These are phyloP conservation scores for Hypoxylon trugodes DNA, from an alignment of 495 filamentous ascomycete genomes.

Conservation along the genomic window DNA sequence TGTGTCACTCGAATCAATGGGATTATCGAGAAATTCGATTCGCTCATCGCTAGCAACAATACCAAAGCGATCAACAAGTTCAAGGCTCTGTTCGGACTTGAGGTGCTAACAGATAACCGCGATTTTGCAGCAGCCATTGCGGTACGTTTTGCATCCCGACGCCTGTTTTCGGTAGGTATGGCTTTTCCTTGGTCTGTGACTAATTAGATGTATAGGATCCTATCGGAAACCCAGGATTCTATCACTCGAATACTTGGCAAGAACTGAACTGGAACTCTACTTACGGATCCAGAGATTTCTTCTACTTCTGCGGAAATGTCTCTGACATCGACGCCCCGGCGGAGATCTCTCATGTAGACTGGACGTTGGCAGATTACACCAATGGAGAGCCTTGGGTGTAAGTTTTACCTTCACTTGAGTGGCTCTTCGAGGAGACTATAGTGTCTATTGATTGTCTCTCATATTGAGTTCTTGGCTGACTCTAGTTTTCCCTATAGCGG, in stretches of 20 bases:
- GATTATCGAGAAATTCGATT: slow-evolving; percentile 57
- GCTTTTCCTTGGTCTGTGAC: not conserved
- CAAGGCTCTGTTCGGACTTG: slow-evolving; percentile 55
- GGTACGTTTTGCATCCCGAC: slow-evolving; percentile 12
- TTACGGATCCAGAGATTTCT: slow-evolving; percentile 54
- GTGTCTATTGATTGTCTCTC: not conserved
- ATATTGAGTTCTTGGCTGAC: slow-evolving; percentile 1
- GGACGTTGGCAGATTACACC: slow-evolving; percentile 53
- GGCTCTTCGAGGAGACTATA: not conserved
- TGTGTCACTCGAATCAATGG: slow-evolving; percentile 55
- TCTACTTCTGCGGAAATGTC: slow-evolving; percentile 59
- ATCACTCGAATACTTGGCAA: slow-evolving; percentile 59
- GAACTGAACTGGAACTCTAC: slow-evolving; percentile 55
- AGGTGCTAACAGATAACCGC: slow-evolving; percentile 47
- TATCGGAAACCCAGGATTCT: slow-evolving; percentile 57
- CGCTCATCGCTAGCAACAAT: slow-evolving; percentile 46
- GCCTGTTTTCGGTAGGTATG: not conserved
- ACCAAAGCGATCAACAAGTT: slow-evolving; percentile 48
- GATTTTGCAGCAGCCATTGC: slow-evolving; percentile 58
- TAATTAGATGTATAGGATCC: slow-evolving; percentile 38
- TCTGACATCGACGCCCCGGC: slow-evolving; percentile 54
- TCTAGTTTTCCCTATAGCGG: slow-evolving; percentile 11
- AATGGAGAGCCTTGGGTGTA: slow-evolving; percentile 57
- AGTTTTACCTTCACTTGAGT: not conserved
- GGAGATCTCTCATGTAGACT: slow-evolving; percentile 52